These are phyloP conservation scores for Tephrocybe rancida DNA, from an alignment of 768 basidiomycete species.

Conservation along the genomic window DNA sequence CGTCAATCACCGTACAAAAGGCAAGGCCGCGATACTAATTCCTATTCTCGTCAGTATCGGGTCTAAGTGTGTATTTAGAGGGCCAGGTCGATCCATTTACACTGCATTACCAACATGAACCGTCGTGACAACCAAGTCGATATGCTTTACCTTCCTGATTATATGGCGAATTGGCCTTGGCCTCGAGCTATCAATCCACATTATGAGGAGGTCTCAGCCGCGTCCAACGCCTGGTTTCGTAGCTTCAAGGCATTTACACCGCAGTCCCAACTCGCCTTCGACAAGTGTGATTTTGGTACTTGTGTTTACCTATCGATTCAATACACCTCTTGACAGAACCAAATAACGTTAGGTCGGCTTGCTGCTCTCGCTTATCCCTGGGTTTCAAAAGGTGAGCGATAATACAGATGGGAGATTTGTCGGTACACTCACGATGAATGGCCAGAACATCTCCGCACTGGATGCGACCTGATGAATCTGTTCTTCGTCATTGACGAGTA, in stretches of 20 bases:
- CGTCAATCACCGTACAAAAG: no score
- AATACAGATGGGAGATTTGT: neutral
- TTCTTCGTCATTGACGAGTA: slow-evolving; percentile 34
- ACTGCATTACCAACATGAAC: no score
- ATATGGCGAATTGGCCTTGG: slow-evolving; percentile 21
- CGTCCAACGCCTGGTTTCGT: slow-evolving; percentile 18
- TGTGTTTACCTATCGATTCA: neutral
- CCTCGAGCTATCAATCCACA: slow-evolving; percentile 12
- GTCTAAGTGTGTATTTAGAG: no score
- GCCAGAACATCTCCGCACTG: slow-evolving; percentile 23
- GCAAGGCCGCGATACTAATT: no score
- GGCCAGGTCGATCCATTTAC: no score
- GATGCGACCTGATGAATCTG: slow-evolving; percentile 32
- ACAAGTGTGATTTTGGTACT: slow-evolving; percentile 21
- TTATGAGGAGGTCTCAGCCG: slow-evolving; percentile 7
- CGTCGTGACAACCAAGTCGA: neutral
- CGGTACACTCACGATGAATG: neutral
- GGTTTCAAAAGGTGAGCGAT: slow-evolving; percentile 4
- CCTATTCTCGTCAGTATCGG: no score
- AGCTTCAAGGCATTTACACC: slow-evolving; percentile 16
- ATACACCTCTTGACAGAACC: neutral
- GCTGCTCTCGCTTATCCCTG: slow-evolving; percentile 15
- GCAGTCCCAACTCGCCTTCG: slow-evolving; percentile 19
- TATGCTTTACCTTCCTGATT: slow-evolving; percentile 14
- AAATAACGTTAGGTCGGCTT: slow-evolving; percentile 4